A percentile compares a stretch with the other conserved stretches of the same genome.
These are phyloP conservation scores for Cladophialophora yegresii DNA, from an alignment of 2,329 filamentous ascomycete genomes.

Conservation along the genomic window DNA sequence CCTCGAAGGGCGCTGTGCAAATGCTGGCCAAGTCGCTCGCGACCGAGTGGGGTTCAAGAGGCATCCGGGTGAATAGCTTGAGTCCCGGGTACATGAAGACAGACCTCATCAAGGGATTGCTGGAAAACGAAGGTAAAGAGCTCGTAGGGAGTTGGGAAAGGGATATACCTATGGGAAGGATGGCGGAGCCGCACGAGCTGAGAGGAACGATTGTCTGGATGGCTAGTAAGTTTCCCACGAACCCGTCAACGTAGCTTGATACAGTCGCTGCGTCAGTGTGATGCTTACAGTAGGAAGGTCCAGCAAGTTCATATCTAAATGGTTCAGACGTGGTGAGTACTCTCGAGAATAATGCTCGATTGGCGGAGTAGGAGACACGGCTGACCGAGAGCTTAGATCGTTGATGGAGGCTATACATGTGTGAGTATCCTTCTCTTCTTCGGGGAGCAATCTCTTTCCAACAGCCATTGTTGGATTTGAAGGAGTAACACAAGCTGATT, in stretches of 20 bases:
- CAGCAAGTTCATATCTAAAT: constrained; percentile 21
- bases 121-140: constrained; percentile 43
- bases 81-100: constrained; percentile 44
- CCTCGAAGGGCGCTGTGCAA: constrained; percentile 38
- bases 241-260: neutral
- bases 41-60: constrained; percentile 43
- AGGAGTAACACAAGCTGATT: neutral
- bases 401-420: constrained; percentile 31
- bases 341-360: neutral
- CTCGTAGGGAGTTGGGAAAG: constrained; percentile 44
- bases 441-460: neutral
- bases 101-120: constrained; percentile 40
- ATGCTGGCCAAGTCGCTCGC: constrained; percentile 38
- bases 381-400: constrained; percentile 22
- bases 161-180: constrained; percentile 40
- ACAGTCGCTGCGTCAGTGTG: neutral
- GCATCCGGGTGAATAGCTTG: constrained; percentile 46
- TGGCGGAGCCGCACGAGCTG: constrained; percentile 45
- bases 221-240: constrained; percentile 31
- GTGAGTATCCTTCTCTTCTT: neutral
- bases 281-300: neutral
- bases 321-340: constrained; percentile 28
- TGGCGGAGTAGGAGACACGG: neutral
- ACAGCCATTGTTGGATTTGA: neutral
- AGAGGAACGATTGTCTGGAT: constrained; percentile 42